Conservation (phyloP, 768 basidiomycete genomes). For the Termitomyces sp. region DNA sequence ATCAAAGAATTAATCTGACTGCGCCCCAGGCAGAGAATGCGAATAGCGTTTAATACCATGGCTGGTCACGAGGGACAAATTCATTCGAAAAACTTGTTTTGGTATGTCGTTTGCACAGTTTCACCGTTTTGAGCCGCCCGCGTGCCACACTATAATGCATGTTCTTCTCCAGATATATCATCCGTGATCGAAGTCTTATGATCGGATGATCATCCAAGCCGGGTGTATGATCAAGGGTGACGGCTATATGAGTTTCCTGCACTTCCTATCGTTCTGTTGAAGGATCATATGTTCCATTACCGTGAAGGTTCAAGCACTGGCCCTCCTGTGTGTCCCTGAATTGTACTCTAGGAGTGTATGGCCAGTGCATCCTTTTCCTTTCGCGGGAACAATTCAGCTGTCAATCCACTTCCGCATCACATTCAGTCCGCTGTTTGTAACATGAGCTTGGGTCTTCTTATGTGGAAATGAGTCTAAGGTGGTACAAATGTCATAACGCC, state of each 20-base stretch:
- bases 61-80: constrained; percentile 1
- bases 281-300: background rate
- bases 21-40: background rate
- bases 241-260: constrained; percentile 7
- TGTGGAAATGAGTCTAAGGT: background rate
- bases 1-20: background rate
- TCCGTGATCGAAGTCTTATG: constrained; percentile 10
- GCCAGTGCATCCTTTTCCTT: constrained; percentile 8
- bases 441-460: background rate
- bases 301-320: background rate
- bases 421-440: background rate
- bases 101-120: constrained; percentile 2
- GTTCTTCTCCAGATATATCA: background rate
- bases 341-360: background rate
- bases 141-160: constrained; percentile 4
- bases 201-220: constrained; percentile 3
- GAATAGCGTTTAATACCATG: background rate
- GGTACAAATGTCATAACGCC: background rate
- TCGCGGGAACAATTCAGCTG: background rate
- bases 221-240: background rate
- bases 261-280: constrained; percentile 4
- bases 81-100: background rate
- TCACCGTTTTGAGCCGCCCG: constrained; percentile 3
- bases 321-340: background rate
- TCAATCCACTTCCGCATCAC: background rate